Base-by-base conservation (phyloP, 805 yeast genomes). In the Yarrowia sp. region DNA sequence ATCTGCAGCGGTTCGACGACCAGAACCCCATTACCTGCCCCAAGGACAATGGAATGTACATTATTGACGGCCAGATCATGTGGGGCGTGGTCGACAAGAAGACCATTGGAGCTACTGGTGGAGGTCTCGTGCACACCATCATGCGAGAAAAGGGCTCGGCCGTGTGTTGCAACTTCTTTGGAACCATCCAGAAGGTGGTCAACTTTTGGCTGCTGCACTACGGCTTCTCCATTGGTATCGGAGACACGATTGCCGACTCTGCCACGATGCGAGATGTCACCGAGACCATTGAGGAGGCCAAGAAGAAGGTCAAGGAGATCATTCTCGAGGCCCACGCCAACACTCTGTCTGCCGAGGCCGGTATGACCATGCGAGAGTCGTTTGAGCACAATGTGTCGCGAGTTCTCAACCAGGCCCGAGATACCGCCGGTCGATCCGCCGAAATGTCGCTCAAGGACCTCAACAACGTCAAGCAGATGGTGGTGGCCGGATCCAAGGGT, bases 231-330 rank as follows among this genome's bases (percentile, higher is more conserved):
- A 96, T 96, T 74, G 99, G 99, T 85, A 95, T 95, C 80, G 99
- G 99, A 84, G 99, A 95, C 81, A 95, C 99, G 4, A 96, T 95
- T 82, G 99, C 99, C 61, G 99, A 96, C 83, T 87, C 93, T n/a
- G 88, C 86, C 40, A 95, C 99, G 50, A 96, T 95, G 97, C 87
- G 88, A 73, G 89, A 89, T 73, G 93, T 95, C 74, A 95, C 98
- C 1, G 89, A 89, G 70, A 94, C 98, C 3, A 95, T 95, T 79
- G 88, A 91, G 65, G 91, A 88, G 71, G 99, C 99, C 15, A 96
- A 96, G 79, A 86, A 85, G 56, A 92, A 94, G 82, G 99, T 95
- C 48, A 98, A 94, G 77, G 95, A 90, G 75, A 94, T 94, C 68
- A 94, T 95, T 70, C 81, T 86, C 73, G 97, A 92, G 76, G 99